Conservation (phyloP, 2,329 filamentous ascomycete genomes). For the Aspergillus latus region DNA sequence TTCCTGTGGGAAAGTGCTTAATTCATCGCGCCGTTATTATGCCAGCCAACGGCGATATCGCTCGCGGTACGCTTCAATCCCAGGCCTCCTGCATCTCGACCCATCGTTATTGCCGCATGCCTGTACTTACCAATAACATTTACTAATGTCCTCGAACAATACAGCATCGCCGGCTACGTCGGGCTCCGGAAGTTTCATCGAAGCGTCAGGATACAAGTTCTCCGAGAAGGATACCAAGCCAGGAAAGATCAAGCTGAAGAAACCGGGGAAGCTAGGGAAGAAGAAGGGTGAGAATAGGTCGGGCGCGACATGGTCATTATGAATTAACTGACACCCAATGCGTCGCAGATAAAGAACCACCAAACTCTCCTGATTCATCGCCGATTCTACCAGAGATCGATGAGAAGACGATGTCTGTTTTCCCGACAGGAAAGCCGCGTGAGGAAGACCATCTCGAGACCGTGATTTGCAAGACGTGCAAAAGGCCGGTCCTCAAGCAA, state of each 20-base stretch:
- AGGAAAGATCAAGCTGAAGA: constrained; percentile 48
- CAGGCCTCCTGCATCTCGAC: constrained; percentile 1
- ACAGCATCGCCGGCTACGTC: constrained; percentile 29
- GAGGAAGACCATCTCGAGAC: constrained; percentile 78
- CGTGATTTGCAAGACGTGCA: constrained; percentile 90
- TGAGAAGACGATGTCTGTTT: constrained; percentile 72
- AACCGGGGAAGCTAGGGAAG: constrained; percentile 27
- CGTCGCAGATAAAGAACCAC: constrained; percentile 18
- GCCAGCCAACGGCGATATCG: constrained; percentile 37
- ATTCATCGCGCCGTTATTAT: constrained; percentile 22
- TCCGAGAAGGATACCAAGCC: constrained; percentile 46
- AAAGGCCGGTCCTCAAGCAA: constrained; percentile 76
- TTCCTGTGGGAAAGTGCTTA: neutral
- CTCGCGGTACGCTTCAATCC: constrained; percentile 32
- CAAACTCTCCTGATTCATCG: constrained; percentile 38
- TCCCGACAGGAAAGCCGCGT: constrained; percentile 76
- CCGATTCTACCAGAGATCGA: constrained; percentile 62
- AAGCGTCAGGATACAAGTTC: constrained; percentile 49
- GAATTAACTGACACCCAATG: neutral
- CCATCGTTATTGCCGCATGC: neutral
- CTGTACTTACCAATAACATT: neutral
- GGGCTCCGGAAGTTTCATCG: constrained; percentile 40
- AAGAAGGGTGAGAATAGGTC: constrained; percentile 37
- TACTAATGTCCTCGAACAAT: neutral
- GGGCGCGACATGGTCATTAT: neutral